Evolutionary conservation across 2,329 filamentous ascomycete species (phyloP), one percentile per base, ranked within the genome.

Genomic region (Cladosporium sp.): DNA sequence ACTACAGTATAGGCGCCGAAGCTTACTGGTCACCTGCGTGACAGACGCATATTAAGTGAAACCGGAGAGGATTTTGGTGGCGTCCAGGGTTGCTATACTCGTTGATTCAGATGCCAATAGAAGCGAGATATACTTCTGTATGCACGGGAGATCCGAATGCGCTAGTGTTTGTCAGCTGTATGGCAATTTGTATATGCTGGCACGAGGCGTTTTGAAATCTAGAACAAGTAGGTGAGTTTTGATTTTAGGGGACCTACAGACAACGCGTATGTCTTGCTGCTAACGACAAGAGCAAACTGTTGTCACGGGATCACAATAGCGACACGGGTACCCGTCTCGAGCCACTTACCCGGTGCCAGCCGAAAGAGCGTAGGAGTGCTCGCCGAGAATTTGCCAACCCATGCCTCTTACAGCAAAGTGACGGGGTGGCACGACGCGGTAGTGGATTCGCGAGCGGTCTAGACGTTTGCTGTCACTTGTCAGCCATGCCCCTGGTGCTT

Each of bases 351-450:
- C 40, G 40, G n/a, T 46, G 40, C n/a, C 40, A 21, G 40, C 40
- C 40, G 40, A 46, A 4, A 12, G 40, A 46, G 40, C 37, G 37
- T 46, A 46, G 40, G 40, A 46, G 40, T 12, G 8, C 40, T 23
- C 40, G 40, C 52, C 52, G 52, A 59, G 28, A 59, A 44, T 44
- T 46, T 40, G 56, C 56, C 56, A 59, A 29, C 35, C 55, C 55
- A 28, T 18, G 21, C 29, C 31, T 55, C 29, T 55, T 46, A 21
- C n/a, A 46, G 40, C 40, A 12, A 46, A 23, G 40, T 46, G 40
- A 46, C 40, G 40, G 55, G 55, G 55, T 57, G 29, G 31, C 55
- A 57, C 55, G 55, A 57, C 16, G n/a, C 29, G 37, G 10, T 10
- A 46, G 37, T 40, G 55, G 33, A 11, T 57, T 55, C 26, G 16